A percentile compares a stretch with the other conserved stretches of the same genome.
Conservation (phyloP, 257 asterid species). For the Solanum sitiens region DNA sequence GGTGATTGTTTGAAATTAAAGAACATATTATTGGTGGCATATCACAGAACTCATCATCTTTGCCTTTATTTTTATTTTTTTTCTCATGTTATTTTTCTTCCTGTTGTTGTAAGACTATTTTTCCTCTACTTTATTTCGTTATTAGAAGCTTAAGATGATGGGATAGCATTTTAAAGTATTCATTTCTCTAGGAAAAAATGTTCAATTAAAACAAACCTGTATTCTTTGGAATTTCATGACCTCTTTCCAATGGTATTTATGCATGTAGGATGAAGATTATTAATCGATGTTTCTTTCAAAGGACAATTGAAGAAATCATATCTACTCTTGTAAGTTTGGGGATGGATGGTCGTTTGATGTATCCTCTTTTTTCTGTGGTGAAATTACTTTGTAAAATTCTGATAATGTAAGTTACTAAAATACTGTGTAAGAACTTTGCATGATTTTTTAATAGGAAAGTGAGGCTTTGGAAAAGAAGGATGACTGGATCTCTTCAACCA, state of each 20-base stretch:
- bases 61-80: neutral
- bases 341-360: neutral
- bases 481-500: constrained; percentile 58
- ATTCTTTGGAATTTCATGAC: neutral
- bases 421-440: neutral
- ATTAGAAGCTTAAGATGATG: neutral
- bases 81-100: neutral
- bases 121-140: neutral
- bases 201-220: neutral
- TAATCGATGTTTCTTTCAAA: constrained; percentile 52
- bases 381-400: neutral
- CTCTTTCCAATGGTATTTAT: neutral
- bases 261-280: constrained; percentile 49
- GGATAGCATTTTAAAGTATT: neutral
- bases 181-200: neutral
- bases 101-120: neutral
- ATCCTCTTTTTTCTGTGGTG: neutral
- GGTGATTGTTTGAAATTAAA: neutral
- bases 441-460: constrained; percentile 35
- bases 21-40: neutral
- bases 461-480: constrained; percentile 37
- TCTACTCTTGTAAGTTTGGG: constrained; percentile 49
- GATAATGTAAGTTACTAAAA: neutral
- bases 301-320: constrained; percentile 63
- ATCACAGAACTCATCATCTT: neutral